Evolutionary conservation across 2,329 filamentous ascomycete genomes (phyloP), one percentile per base, ranked within the genome.

Genomic region (Nigrograna mackinnonii): DNA sequence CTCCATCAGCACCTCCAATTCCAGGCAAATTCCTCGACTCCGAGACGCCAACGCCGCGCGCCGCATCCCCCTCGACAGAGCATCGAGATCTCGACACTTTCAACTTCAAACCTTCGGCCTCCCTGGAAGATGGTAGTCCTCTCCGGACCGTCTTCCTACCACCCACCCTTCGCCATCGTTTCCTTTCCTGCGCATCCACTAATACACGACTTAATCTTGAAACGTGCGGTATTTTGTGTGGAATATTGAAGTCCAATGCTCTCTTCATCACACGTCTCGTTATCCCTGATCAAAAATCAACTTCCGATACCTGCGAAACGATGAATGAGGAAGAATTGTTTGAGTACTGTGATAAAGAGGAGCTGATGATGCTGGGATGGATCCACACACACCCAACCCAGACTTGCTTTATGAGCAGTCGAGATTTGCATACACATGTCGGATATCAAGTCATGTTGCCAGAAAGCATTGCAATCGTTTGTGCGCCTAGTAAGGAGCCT

Each of bases 311-410:
- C 0, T 99, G 94, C 67, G 92, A 97, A 69, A 97, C 90, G 16
- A 83, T 90, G 35, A 94, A 96, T 53, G 91, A 95, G 66, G 80
- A 82, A 21, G 83, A 84, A 1, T 78, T 96, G 20, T 91, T 96
- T 55, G 90, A 96, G 43, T 96, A 92, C 66, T 95, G 91, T 62
- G 88, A 94, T 57, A 79, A 78, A 4, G 83, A 95, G 60, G 88
- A 95, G 47, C 71, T 97, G 24, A 82, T 96, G 67, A 84, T 95
- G 39, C 79, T 96, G 4, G 92, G 92, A 28, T 99, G 94, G 94
- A 99, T 99, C 47, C 94, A 99, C 65, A 99, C 94, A 0, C 94
- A 99, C 66, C 94, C 94, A 0, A 90, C 87, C 0, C 94, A 99
- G 71, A 95, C 90, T 0, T 99, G 94, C 69, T 99, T 99, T 67